phyloP scores from a whole-genome alignment of 257 asterid genomes.

The Ilex aquifolium region DNA sequence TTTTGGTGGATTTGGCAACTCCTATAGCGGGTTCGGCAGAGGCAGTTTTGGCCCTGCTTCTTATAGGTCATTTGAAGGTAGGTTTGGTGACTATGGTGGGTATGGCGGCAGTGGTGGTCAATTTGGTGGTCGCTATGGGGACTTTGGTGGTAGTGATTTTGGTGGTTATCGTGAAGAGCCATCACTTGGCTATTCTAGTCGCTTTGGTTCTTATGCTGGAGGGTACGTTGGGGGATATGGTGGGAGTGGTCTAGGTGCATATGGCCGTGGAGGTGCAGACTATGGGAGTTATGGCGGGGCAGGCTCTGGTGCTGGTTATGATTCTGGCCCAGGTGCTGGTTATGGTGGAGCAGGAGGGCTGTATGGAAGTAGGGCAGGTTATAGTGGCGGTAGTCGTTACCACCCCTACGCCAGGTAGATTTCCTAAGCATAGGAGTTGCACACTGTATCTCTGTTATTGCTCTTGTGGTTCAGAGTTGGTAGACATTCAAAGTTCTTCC shows the following conservation, averaged over 20 bases:
- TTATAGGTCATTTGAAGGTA: slow-evolving; percentile 88
- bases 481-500: slow-evolving; percentile 22
- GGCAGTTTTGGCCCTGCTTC: slow-evolving; percentile 84
- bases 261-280: slow-evolving; percentile 68
- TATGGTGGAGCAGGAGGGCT: slow-evolving; percentile 71
- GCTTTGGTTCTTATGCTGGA: slow-evolving; percentile 75
- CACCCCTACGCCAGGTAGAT: slow-evolving; percentile 94
- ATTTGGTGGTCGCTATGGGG: slow-evolving; percentile 80
- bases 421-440: slow-evolving; percentile 51
- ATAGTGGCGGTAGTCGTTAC: slow-evolving; percentile 88
- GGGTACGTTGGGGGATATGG: slow-evolving; percentile 71
- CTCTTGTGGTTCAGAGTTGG: slow-evolving; percentile 46
- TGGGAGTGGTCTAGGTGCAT: slow-evolving; percentile 63
- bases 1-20: slow-evolving; percentile 63
- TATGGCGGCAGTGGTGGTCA: slow-evolving; percentile 37
- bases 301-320: slow-evolving; percentile 74
- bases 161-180: slow-evolving; percentile 74
- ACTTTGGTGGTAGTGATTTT: slow-evolving; percentile 65
- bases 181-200: slow-evolving; percentile 69
- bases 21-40: slow-evolving; percentile 67
- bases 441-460: slow-evolving; percentile 46
- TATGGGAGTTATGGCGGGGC: slow-evolving; percentile 33
- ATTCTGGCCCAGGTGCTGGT: slow-evolving; percentile 69
- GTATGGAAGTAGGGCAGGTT: slow-evolving; percentile 94
- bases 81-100: slow-evolving; percentile 80